phyloP scores from a whole-genome alignment of 345 rosid species.

The Euphorbia tirucalli region DNA sequence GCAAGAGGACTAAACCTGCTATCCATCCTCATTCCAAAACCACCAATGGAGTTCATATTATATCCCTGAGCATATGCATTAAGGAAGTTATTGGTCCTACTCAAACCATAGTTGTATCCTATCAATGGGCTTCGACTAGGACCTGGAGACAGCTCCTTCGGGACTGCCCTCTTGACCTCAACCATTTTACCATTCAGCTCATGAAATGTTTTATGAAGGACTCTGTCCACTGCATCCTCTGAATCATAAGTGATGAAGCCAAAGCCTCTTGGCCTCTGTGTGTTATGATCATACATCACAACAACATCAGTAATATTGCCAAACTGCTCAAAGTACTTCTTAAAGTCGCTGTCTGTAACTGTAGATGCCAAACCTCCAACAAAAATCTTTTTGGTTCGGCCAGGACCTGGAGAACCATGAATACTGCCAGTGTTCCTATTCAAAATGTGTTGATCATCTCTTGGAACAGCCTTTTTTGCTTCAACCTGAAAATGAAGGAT shows the following conservation, averaged over 20 bases:
- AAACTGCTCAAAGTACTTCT: constrained; percentile 81
- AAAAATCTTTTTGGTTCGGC: constrained; percentile 76
- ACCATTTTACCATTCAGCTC: constrained; percentile 98
- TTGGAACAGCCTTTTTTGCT: constrained; percentile 92
- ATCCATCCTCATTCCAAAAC: constrained; percentile 60
- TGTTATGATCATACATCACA: constrained; percentile 98
- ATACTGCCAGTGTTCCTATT: constrained; percentile 48
- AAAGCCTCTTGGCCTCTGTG: constrained; percentile 97
- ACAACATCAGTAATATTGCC: constrained; percentile 87
- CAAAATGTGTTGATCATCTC: constrained; percentile 79
- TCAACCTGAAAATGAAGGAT: constrained; percentile 63
- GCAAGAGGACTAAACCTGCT: constrained; percentile 78
- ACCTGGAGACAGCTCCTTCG: constrained; percentile 73
- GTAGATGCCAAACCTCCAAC: constrained; percentile 88
- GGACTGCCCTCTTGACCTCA: constrained; percentile 97
- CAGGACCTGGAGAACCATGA: constrained; percentile 59
- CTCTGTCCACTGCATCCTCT: constrained; percentile 89
- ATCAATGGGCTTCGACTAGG: constrained; percentile 65
- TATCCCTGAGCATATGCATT: constrained; percentile 70
- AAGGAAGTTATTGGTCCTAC: constrained; percentile 62
- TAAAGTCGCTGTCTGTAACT: constrained; percentile 68
- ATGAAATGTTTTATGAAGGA: constrained; percentile 82
- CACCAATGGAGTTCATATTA: constrained; percentile 50
- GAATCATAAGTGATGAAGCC: constrained; percentile 95
- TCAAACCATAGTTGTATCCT: constrained; percentile 57